These are phyloP conservation scores for Omphalea diandra DNA, from an alignment of 441 rosid species.

Conservation along the genomic window DNA sequence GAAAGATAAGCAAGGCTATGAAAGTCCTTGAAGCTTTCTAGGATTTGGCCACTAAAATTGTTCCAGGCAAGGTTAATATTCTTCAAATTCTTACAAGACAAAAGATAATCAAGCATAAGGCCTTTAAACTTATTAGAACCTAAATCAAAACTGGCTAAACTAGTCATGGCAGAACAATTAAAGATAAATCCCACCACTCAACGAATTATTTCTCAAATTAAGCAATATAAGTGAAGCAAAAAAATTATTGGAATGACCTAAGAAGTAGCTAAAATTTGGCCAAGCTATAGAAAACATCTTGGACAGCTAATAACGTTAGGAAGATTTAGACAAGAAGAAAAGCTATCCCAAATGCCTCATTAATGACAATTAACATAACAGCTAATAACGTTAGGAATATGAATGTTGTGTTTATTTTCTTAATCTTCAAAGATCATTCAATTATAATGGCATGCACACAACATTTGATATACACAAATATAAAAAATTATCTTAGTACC, in stretches of 20 bases:
- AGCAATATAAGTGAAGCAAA: constrained; percentile 49
- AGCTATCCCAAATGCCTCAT: too few species aligned
- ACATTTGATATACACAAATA: too few species aligned
- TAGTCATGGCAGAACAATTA: constrained; percentile 59
- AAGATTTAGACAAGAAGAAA: too few species aligned
- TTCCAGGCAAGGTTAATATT: constrained; percentile 69
- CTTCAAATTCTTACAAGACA: constrained; percentile 47
- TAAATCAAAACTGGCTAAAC: constrained; percentile 61
- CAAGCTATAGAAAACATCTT: constrained; percentile 51
- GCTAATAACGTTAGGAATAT: too few species aligned
- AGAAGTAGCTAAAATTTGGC: constrained; percentile 37
- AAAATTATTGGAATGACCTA: constrained; percentile 52
- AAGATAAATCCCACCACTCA: constrained; percentile 49
- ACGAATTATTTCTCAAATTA: constrained; percentile 70
- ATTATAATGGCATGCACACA: too few species aligned
- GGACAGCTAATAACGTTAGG: too few species aligned
- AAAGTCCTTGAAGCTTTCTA: constrained; percentile 54
- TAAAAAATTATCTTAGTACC: too few species aligned
- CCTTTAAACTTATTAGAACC: constrained; percentile 63
- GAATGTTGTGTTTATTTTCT: too few species aligned
- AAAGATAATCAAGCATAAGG: constrained; percentile 54
- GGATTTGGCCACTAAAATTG: constrained; percentile 57
- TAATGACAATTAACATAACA: too few species aligned
- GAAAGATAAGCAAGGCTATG: constrained; percentile 59
- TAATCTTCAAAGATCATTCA: too few species aligned